phyloP scores from a whole-genome alignment of 2,329 filamentous ascomycete species.

The Colletotrichum zoysiae region DNA sequence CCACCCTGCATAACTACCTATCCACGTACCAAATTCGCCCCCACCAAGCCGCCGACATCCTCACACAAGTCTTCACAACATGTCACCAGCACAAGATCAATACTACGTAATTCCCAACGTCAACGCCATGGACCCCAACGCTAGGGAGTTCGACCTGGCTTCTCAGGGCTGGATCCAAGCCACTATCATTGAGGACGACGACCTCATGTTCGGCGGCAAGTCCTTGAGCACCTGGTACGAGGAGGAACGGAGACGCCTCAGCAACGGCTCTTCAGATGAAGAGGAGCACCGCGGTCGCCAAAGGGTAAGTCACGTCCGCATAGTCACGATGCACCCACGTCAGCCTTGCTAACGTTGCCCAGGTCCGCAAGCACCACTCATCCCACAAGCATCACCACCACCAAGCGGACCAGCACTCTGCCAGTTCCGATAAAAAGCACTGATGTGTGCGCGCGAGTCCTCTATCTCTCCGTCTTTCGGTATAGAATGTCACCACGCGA shows the following conservation, averaged over 20 bases:
- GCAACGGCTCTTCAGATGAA: conserved; percentile 54
- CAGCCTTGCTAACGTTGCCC: conserved; percentile 17
- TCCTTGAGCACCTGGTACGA: conserved; percentile 71
- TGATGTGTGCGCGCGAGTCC: neutral
- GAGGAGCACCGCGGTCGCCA: conserved; percentile 56
- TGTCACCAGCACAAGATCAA: conserved; percentile 40
- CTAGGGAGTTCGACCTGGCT: conserved; percentile 51
- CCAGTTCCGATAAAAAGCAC: conserved; percentile 40
- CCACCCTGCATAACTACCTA: conserved; percentile 5
- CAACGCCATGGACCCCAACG: conserved; percentile 50
- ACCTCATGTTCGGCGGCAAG: conserved; percentile 72
- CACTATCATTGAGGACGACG: conserved; percentile 71
- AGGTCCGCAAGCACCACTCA: conserved; percentile 42
- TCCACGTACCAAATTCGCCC: conserved; percentile 3
- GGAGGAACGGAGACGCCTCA: conserved; percentile 64
- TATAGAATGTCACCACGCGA: conserved; percentile 38
- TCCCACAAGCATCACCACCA: conserved; percentile 40
- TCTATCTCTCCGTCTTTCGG: conserved; percentile 7
- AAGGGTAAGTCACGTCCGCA: conserved; percentile 47
- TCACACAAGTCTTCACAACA: conserved; percentile 28
- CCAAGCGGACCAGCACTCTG: conserved; percentile 31
- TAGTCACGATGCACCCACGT: neutral
- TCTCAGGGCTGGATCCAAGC: conserved; percentile 63
- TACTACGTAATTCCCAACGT: conserved; percentile 51
- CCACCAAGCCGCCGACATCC: conserved; percentile 15